A percentile compares a stretch with the other conserved stretches of the same genome.
Conservation (phyloP, 139 green algal genomes). For the Chlamydomonas sp. region DNA sequence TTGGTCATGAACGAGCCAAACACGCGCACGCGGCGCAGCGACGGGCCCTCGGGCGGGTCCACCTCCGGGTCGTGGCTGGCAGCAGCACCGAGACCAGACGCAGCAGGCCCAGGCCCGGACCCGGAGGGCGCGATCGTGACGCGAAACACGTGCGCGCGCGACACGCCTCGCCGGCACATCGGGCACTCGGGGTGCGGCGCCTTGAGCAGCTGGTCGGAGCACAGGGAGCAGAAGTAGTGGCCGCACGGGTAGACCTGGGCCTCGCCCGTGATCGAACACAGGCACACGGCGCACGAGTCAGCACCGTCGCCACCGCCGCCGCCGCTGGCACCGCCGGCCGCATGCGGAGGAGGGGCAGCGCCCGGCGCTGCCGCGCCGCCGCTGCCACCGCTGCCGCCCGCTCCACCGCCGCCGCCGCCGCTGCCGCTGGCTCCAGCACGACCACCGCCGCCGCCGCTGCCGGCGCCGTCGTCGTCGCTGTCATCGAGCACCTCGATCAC, state of each 20-base stretch:
- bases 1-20: constrained; percentile 74
- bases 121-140: neutral
- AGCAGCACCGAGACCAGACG: neutral
- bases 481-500: too few relatives aligned
- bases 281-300: neutral
- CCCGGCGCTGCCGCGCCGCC: too few relatives aligned
- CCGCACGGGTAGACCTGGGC: constrained; percentile 10
- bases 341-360: too few relatives aligned
- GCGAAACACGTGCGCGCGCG: constrained; percentile 1
- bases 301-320: too few relatives aligned
- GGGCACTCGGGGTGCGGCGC: neutral
- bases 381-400: too few relatives aligned
- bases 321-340: too few relatives aligned
- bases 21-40: constrained; percentile 22
- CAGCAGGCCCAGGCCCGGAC: neutral
- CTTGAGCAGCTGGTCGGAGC: neutral
- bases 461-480: too few relatives aligned
- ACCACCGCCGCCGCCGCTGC: too few relatives aligned
- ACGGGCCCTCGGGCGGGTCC: constrained; percentile 9
- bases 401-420: too few relatives aligned
- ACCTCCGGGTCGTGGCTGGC: neutral
- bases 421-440: too few relatives aligned
- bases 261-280: neutral
- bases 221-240: constrained; percentile 6
- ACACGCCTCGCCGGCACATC: neutral